Conservation (phyloP, 2,329 filamentous ascomycete species). For the Fusarium mexicanum region DNA sequence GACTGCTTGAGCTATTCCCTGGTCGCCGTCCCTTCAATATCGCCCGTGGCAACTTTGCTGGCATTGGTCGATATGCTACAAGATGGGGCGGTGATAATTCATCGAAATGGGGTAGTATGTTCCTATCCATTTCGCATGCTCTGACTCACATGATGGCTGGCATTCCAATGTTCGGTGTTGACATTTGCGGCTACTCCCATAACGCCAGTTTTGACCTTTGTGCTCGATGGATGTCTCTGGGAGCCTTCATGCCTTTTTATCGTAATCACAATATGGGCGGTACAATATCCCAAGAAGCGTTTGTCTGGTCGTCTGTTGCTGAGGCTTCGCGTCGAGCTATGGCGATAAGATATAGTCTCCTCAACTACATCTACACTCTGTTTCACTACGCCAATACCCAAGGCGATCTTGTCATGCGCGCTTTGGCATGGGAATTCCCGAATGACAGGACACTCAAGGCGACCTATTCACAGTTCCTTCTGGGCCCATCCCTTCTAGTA, state of each 20-base stretch:
- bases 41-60: constrained; percentile 12
- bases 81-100: constrained; percentile 13
- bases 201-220: background rate
- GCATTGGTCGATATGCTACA: constrained; percentile 8
- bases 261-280: background rate
- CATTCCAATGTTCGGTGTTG: background rate
- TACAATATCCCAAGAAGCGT: background rate
- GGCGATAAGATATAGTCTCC: constrained; percentile 6
- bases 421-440: background rate
- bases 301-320: background rate
- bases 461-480: background rate
- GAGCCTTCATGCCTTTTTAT: background rate
- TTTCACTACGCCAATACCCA: constrained; percentile 3
- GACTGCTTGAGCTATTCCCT: background rate
- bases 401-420: constrained; percentile 11
- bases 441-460: background rate
- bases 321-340: constrained; percentile 9
- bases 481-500: background rate
- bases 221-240: background rate
- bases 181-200: background rate
- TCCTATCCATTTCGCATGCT: background rate
- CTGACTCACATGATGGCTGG: background rate
- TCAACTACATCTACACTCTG: constrained; percentile 17
- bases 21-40: constrained; percentile 8
- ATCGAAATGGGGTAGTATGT: constrained; percentile 16